These are phyloP conservation scores for Penicillium antarcticum DNA, from an alignment of 495 filamentous ascomycete species.

Conservation along the genomic window DNA sequence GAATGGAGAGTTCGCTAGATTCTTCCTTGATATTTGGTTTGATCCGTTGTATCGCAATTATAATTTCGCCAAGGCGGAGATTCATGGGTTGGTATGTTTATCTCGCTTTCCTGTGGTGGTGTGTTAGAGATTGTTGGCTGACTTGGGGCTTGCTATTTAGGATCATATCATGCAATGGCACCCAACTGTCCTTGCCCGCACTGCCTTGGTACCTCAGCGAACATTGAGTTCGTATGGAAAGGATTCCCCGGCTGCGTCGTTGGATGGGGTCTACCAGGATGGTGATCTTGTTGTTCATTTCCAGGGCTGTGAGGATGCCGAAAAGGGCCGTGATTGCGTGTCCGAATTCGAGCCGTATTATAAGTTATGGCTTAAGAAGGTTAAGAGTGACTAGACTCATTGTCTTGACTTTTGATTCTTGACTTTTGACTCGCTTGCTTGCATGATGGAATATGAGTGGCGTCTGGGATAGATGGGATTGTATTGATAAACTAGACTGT, in stretches of 20 bases:
- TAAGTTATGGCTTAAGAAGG: conserved; percentile 40
- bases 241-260: conserved; percentile 40
- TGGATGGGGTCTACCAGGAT: conserved; percentile 55
- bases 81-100: conserved; percentile 71
- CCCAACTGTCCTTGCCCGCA: conserved; percentile 87
- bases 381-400: conserved; percentile 19
- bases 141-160: conserved; percentile 33
- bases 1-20: conserved; percentile 85
- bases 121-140: neutral
- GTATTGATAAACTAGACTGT: neutral
- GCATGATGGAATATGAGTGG: no score
- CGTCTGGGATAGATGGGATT: neutral
- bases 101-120: neutral
- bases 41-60: conserved; percentile 90
- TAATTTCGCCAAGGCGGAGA: conserved; percentile 93
- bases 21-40: conserved; percentile 94
- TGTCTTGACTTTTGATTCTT: neutral
- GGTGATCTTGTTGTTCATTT: conserved; percentile 84
- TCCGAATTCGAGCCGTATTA: conserved; percentile 61
- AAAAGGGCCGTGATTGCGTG: conserved; percentile 57
- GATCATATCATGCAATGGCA: conserved; percentile 97
- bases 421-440: no score
- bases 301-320: conserved; percentile 58
- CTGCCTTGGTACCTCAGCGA: conserved; percentile 81
- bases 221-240: conserved; percentile 72